phyloP scores from a whole-genome alignment of 805 yeast species.

The Starmerella sp. region DNA sequence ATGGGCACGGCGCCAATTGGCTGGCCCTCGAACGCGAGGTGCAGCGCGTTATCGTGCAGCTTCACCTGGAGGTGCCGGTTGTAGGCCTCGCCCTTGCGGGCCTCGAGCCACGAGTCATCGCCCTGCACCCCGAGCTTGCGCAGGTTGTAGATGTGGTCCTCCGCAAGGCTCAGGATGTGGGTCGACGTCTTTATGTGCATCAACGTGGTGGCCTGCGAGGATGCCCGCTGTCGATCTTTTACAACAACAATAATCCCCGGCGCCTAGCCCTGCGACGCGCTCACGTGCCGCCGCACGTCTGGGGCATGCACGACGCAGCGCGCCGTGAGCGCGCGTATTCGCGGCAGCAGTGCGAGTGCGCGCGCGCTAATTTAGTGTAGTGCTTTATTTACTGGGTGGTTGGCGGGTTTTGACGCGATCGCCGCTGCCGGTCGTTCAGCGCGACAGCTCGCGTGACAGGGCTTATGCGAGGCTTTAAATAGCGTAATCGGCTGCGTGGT shows the following conservation, averaged over 20 bases:
- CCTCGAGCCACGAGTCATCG: slow-evolving; percentile 22
- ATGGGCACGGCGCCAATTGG: slow-evolving; percentile 17
- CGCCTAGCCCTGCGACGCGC: neutral
- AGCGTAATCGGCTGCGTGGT: no score
- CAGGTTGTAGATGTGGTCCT: slow-evolving; percentile 16
- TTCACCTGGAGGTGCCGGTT: slow-evolving; percentile 16
- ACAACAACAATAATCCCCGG: neutral
- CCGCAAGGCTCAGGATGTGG: slow-evolving; percentile 17
- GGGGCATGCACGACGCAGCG: neutral
- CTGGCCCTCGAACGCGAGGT: slow-evolving; percentile 17
- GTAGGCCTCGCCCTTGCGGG: slow-evolving; percentile 23
- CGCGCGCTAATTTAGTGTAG: no score
- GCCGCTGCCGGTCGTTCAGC: no score
- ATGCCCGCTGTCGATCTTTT: neutral
- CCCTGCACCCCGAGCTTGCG: slow-evolving; percentile 12
- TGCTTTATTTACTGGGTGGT: no score
- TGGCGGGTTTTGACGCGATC: no score
- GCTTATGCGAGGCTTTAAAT: no score
- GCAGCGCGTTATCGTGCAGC: slow-evolving; percentile 7
- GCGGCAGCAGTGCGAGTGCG: no score
- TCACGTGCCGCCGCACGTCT: neutral
- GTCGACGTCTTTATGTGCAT: slow-evolving; percentile 17
- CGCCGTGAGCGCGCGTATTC: no score
- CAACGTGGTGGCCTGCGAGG: neutral
- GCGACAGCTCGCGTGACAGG: no score